Evolutionary conservation across 139 green algal species (phyloP), one percentile per base, ranked within the genome.

Genomic region (Penium margaritaceum): DNA sequence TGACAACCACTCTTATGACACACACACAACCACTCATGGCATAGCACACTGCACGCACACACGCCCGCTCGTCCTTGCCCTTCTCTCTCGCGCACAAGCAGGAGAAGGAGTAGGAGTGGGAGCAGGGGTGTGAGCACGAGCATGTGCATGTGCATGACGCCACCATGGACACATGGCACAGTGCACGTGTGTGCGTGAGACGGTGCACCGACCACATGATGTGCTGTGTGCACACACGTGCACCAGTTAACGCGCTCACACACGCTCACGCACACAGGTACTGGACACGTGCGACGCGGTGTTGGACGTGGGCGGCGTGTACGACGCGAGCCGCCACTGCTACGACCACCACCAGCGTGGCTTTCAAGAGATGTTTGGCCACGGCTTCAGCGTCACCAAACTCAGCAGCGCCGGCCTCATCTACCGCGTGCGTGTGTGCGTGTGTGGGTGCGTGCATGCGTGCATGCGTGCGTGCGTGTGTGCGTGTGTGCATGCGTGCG

Each of bases 221-320:
- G 19, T 21, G 3, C 46, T 57, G 19, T 21, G 19, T 21, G n/a
- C 46, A 55, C 44, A 21, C 44, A 9, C 46, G 3, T 3, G 19
- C 46, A 19, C 9, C 4, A 9, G 24, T 34, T 6, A 9, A 2
- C 19, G 24, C 51, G 6, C 17, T 24, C 27, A 33, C 9, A 12
- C 51, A 19, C 19, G 24, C 51, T 24, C 51, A 27, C 51, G 5
- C 19, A 12, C 12, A 54, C 68, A 88, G 32, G 78, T 95, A 2
- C 75, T 97, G 0, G 83, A 87, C 29, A 81, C 89, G 1, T 63
- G 88, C 21, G 90, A 97, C 57, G 76, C 94, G 0, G 79, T 99
- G 2, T 89, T 99, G 24, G 95, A 99, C 54, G 90, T 97, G 36
- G 90, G 92, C 17, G 92, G 88, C 5, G 83, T 84, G 30, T 98